Evolutionary conservation across 2,329 filamentous ascomycete genomes (phyloP).

Genomic region (Xylaria hypoxylon): DNA sequence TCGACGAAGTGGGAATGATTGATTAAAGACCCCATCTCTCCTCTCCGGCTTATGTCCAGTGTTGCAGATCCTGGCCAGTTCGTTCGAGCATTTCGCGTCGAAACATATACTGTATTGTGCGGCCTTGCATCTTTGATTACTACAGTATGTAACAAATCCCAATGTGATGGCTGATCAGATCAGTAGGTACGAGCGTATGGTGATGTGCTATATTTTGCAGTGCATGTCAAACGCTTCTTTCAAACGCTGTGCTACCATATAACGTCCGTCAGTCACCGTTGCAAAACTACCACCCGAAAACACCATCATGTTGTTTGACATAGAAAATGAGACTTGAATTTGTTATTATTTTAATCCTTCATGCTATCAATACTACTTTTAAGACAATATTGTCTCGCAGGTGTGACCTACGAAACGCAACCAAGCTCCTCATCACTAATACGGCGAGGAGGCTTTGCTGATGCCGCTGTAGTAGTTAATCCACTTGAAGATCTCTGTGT

Average conservation of each 20-base stretch:
- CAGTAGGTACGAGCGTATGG: neutral
- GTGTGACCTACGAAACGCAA: conserved; percentile 7
- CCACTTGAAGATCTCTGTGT: conserved; percentile 74
- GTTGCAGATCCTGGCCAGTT: conserved; percentile 20
- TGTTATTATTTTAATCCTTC: conserved; percentile 24
- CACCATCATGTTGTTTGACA: conserved; percentile 18
- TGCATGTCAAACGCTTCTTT: conserved; percentile 2
- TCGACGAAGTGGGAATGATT: conserved; percentile 3
- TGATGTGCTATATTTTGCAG: conserved; percentile 3
- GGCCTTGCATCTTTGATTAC: neutral
- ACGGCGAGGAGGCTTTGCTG: conserved; percentile 48
- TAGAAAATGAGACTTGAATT: neutral
- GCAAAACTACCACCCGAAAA: neutral
- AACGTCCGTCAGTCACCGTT: neutral
- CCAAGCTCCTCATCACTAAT: conserved; percentile 33
- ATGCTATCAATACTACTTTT: conserved; percentile 22
- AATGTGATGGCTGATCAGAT: conserved; percentile 1
- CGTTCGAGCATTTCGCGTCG: conserved; percentile 13
- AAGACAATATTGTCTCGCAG: conserved; percentile 13
- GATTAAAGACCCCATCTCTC: conserved; percentile 14
- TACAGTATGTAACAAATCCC: conserved; percentile 6
- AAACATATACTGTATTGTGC: conserved; percentile 26
- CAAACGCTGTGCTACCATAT: neutral
- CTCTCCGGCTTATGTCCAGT: neutral
- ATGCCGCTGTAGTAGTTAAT: conserved; percentile 67